Evolutionary conservation across 73 alveolate species (phyloP).

Genomic region (Paraurostyla sp.): DNA sequence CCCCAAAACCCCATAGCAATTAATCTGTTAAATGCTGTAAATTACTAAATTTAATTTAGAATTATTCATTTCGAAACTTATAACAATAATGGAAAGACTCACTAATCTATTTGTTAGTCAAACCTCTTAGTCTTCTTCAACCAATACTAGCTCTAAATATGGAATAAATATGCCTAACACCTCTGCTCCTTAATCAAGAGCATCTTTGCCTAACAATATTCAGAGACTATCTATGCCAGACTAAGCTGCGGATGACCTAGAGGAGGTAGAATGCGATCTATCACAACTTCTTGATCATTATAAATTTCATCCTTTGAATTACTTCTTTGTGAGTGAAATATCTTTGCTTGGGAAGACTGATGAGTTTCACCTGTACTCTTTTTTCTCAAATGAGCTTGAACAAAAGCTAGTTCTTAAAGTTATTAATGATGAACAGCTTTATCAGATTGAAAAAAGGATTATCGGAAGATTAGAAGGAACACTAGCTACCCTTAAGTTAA

Average conservation of each 20-base stretch:
- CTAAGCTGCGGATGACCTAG: constrained; percentile 15
- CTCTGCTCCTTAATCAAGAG: background rate
- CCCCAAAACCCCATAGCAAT: no score
- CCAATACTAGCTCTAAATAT: no score
- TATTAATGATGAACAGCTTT: constrained; percentile 48
- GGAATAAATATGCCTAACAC: no score
- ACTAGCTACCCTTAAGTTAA: background rate
- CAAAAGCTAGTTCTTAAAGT: constrained; percentile 42
- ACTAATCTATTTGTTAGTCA: no score
- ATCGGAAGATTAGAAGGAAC: constrained; percentile 15
- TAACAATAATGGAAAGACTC: no score
- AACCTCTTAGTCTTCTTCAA: no score
- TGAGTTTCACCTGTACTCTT: constrained; percentile 43
- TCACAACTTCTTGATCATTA: constrained; percentile 25
- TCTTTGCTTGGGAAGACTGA: constrained; percentile 43
- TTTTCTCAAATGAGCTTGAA: constrained; percentile 44
- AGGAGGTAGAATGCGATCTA: constrained; percentile 54
- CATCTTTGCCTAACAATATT: background rate
- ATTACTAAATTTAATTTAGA: no score
- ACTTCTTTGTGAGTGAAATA: constrained; percentile 29
- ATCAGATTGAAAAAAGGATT: background rate
- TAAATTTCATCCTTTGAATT: constrained; percentile 55
- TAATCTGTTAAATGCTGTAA: no score
- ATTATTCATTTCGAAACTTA: no score
- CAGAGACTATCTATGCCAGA: constrained; percentile 8